phyloP scores from a whole-genome alignment of 148 eudicot genomes.

The Diospyros kaki region DNA sequence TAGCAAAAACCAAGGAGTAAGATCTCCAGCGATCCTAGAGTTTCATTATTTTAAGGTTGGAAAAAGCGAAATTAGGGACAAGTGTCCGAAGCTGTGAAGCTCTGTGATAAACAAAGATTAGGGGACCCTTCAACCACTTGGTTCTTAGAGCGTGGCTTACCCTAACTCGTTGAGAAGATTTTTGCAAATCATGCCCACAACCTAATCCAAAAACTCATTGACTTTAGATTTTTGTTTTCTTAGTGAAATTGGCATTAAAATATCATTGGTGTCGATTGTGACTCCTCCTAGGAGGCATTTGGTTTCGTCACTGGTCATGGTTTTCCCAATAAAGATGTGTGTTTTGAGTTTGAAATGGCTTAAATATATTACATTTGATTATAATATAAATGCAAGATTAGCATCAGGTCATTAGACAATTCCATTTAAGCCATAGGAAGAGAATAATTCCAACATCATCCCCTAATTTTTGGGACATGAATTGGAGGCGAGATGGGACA shows the following conservation, averaged over 20 bases:
- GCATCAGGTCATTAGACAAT: too few species aligned
- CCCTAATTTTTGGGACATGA: too few species aligned
- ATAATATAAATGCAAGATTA: too few species aligned
- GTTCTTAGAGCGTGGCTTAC: background rate
- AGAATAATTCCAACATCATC: too few species aligned
- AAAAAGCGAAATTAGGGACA: background rate
- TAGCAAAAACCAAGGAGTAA: background rate
- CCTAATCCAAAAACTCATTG: conserved; percentile 15
- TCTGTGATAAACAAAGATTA: background rate
- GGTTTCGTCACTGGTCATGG: background rate
- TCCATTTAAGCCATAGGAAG: too few species aligned
- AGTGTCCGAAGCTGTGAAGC: background rate
- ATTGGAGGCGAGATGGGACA: too few species aligned
- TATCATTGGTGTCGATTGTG: background rate
- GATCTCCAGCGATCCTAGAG: background rate
- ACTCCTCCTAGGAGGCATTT: conserved; percentile 1
- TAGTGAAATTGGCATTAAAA: background rate
- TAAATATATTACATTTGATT: too few species aligned
- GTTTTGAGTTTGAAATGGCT: background rate
- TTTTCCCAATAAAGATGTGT: background rate
- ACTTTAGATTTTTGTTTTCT: background rate
- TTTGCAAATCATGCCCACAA: conserved; percentile 16
- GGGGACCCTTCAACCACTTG: background rate
- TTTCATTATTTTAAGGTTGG: background rate
- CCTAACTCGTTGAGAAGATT: conserved; percentile 3